Evolutionary conservation across 768 basidiomycete species (phyloP).

Genomic region (Chiua virens): DNA sequence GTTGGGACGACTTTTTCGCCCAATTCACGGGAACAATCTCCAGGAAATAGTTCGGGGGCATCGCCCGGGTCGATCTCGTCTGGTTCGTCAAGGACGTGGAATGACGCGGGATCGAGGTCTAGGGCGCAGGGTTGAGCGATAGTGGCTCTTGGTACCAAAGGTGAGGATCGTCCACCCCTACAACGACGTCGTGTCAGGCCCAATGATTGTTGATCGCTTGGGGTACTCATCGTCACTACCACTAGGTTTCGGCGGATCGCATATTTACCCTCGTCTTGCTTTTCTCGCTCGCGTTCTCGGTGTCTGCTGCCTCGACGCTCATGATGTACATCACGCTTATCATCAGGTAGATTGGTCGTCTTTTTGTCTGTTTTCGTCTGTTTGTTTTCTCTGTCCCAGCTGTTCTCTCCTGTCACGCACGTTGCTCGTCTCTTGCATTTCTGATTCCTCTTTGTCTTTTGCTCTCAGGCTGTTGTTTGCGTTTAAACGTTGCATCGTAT

Average conservation of each 20-base stretch:
- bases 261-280: too few species aligned
- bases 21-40: constrained; percentile 1
- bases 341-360: too few species aligned
- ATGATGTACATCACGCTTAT: too few species aligned
- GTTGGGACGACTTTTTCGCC: not conserved
- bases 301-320: too few species aligned
- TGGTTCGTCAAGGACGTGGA: constrained; percentile 22
- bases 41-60: not conserved
- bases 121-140: constrained; percentile 4
- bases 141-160: not conserved
- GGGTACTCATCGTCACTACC: not conserved
- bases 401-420: too few species aligned
- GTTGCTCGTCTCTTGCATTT: not conserved
- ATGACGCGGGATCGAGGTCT: constrained; percentile 7
- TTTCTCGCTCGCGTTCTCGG: too few species aligned
- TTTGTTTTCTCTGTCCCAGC: not conserved
- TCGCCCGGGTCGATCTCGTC: constrained; percentile 18
- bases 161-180: not conserved
- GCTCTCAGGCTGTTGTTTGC: constrained; percentile 1
- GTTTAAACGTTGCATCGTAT: not conserved
- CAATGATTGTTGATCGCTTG: not conserved
- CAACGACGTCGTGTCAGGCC: too few species aligned
- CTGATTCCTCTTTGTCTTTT: not conserved
- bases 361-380: not conserved
- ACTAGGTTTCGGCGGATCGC: too few species aligned